phyloP scores from a whole-genome alignment of 305 asterid genomes.

The Fraxinus floribunda region DNA sequence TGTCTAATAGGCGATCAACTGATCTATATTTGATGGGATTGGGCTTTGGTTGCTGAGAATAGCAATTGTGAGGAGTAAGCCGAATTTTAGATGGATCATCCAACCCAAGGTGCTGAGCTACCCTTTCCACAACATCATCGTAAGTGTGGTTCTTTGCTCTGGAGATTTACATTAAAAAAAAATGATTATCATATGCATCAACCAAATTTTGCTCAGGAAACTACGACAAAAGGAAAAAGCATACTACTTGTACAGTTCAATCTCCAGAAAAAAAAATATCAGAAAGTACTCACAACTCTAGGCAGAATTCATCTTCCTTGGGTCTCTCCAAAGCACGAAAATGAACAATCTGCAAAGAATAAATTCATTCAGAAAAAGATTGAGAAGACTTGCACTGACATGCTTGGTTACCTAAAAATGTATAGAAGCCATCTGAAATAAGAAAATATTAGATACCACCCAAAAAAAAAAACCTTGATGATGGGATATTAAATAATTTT shows the following conservation, averaged over 20 bases:
- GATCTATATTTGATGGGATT: conserved; percentile 82
- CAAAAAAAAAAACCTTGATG: background rate
- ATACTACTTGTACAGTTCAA: conserved; percentile 15
- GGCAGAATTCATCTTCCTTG: background rate
- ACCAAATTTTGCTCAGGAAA: background rate
- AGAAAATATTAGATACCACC: too few species aligned
- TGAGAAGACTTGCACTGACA: too few species aligned
- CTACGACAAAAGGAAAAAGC: background rate
- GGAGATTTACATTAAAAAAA: conserved; percentile 11
- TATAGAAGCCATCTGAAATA: too few species aligned
- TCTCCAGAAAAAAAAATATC: background rate
- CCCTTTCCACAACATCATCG: conserved; percentile 91
- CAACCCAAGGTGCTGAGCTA: conserved; percentile 75
- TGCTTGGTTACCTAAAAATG: background rate
- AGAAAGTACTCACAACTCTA: background rate
- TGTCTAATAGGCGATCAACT: conserved; percentile 78
- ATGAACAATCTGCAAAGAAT: background rate
- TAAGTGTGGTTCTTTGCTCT: conserved; percentile 92
- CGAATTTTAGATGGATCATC: conserved; percentile 89
- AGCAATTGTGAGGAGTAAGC: conserved; percentile 95
- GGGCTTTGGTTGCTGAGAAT: conserved; percentile 97
- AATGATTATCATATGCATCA: too few species aligned
- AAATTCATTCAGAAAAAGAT: too few species aligned
- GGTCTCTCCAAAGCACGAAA: background rate
- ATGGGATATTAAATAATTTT: background rate